Conservation (phyloP, 441 rosid genomes). For the Dalechampia spathulata region DNA sequence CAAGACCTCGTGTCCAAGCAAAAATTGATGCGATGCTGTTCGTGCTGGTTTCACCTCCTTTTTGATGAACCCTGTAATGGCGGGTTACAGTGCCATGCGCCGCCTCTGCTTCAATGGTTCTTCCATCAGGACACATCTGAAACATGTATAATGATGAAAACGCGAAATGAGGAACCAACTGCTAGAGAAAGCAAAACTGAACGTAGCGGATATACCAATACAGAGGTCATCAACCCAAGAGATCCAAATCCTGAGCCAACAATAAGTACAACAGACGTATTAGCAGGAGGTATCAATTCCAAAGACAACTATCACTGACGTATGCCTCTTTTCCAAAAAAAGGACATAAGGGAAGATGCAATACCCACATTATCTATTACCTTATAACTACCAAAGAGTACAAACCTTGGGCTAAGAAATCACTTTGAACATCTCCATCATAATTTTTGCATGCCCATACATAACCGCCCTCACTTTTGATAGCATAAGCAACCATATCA, state of each 20-base stretch:
- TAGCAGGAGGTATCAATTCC: background rate
- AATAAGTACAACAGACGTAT: conserved; percentile 7
- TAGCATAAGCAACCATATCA: conserved; percentile 96
- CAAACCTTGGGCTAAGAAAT: conserved; percentile 92
- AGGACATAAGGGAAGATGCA: background rate
- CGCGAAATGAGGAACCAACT: background rate
- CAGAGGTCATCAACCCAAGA: conserved; percentile 92
- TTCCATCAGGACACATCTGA: conserved; percentile 92
- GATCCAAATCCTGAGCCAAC: conserved; percentile 76
- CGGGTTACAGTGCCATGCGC: conserved; percentile 97
- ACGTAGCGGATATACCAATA: conserved; percentile 44
- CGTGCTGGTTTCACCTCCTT: conserved; percentile 94
- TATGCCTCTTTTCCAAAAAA: too few species aligned
- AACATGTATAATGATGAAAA: background rate
- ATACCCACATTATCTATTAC: background rate
- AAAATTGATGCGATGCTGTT: conserved; percentile 96
- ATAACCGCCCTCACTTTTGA: conserved; percentile 86
- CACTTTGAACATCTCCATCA: conserved; percentile 98
- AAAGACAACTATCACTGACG: background rate
- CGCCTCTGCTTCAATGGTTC: conserved; percentile 89
- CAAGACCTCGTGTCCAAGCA: conserved; percentile 93
- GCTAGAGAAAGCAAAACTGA: background rate
- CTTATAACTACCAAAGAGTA: background rate
- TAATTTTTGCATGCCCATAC: conserved; percentile 99
- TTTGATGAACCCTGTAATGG: conserved; percentile 82